Base-by-base conservation (phyloP, 169 alveolate species). In the Plasmodium blacklocki region DNA sequence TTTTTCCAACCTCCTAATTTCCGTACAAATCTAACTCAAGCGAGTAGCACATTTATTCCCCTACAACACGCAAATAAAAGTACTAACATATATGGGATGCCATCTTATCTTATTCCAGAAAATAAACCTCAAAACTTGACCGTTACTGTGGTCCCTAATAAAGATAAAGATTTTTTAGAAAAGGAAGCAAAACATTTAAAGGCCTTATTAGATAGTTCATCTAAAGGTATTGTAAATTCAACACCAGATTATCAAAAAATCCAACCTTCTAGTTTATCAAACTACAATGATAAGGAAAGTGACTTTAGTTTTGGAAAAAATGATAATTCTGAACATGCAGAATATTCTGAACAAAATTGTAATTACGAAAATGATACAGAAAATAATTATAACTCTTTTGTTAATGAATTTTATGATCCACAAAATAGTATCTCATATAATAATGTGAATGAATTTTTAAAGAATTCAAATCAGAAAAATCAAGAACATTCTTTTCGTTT, bases 161-260 rank as follows among this genome's bases (percentile, higher is more conserved):
- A 83, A 50, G 56, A 83, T 72, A 83, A 83, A 72, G 83, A 83
- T 58, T 26, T 68, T 54, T 14, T 83, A 56, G 91, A 83, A 62
- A 43, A 58, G 49, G 83, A 83, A 15, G 91, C 91, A 68, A 83
- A 68, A 72, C 73, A 68, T 60, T 19, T 83, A 73, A 83, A 83
- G 59, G n/a, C 26, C 3, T 68, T 83, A 52, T 49, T 83, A 68
- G 91, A 83, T 49, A 83, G 39, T 39, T 67, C 91, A 56, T 83
- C 91, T 58, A 72, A 83, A 83, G 91, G 91, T 11, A 83, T 83
- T 83, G 91, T 83, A 68, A 83, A 83, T 72, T 83, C 91, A n/a
- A 83, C 91, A 47, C 91, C 91, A 15, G 85, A 83, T 83, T 83
- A 83, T 67, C 91, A 83, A 50, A 83, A 83, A 54, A 68, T 83